Evolutionary conservation across 345 rosid species (phyloP).

Genomic region (Brassica incana): DNA sequence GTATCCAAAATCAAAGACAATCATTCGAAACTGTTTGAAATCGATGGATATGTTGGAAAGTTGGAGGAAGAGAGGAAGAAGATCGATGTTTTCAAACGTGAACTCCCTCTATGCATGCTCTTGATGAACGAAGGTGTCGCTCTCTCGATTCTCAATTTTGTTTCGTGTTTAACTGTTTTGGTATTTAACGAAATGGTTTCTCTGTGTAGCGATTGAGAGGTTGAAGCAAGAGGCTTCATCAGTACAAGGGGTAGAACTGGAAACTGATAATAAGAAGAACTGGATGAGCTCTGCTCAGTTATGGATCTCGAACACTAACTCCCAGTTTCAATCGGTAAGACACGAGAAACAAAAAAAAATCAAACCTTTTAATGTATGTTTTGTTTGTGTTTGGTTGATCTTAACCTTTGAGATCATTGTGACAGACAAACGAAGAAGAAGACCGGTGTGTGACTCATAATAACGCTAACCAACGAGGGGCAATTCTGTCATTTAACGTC

Average conservation of each 20-base stretch:
- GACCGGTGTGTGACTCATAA: slow-evolving; percentile 42
- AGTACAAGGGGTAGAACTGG: slow-evolving; percentile 25
- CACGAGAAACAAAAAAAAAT: background rate
- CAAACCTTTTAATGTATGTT: background rate
- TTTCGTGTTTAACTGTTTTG: background rate
- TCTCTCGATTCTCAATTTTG: background rate
- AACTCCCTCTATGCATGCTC: slow-evolving; percentile 76
- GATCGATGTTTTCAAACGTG: slow-evolving; percentile 71
- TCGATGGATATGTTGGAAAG: slow-evolving; percentile 50
- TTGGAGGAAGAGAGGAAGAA: slow-evolving; percentile 71
- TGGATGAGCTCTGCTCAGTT: slow-evolving; percentile 75
- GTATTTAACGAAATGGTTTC: background rate
- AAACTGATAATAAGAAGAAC: slow-evolving; percentile 47
- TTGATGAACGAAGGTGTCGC: slow-evolving; percentile 60
- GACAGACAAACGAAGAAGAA: slow-evolving; percentile 47
- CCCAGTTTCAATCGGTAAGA: slow-evolving; percentile 48
- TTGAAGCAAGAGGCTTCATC: slow-evolving; percentile 55
- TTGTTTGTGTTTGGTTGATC: background rate
- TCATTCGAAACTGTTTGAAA: slow-evolving; percentile 44
- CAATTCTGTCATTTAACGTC: slow-evolving; percentile 45
- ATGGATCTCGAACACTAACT: slow-evolving; percentile 48
- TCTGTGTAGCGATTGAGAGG: slow-evolving; percentile 51
- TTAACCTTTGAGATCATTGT: slow-evolving; percentile 12
- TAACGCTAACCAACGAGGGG: slow-evolving; percentile 39
- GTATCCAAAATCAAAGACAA: slow-evolving; percentile 44